Evolutionary conservation across 2,329 filamentous ascomycete genomes (phyloP).

Genomic region (Cordyceps javanica): DNA sequence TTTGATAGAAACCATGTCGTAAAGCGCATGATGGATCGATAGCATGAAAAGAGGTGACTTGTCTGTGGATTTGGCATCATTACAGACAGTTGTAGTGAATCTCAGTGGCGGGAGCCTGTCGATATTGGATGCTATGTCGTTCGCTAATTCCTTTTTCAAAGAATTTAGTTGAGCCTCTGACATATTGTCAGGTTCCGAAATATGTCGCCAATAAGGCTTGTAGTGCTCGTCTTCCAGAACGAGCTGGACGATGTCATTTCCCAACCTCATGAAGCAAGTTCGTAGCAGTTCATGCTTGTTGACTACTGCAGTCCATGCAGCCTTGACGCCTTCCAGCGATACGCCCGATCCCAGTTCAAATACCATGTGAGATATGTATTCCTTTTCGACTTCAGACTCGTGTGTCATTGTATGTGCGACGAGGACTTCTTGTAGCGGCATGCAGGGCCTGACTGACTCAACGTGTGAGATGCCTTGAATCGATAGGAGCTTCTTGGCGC

Average conservation of each 20-base stretch:
- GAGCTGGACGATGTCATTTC: slow-evolving; percentile 26
- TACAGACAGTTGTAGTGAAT: neutral
- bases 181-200: slow-evolving; percentile 6
- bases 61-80: slow-evolving; percentile 17
- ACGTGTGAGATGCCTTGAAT: neutral
- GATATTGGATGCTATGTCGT: neutral
- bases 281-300: slow-evolving; percentile 25
- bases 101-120: neutral
- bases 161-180: slow-evolving; percentile 16
- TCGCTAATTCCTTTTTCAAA: neutral
- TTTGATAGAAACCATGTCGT: slow-evolving; percentile 28
- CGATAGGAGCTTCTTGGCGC: neutral
- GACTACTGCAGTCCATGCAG: slow-evolving; percentile 21
- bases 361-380: slow-evolving; percentile 29
- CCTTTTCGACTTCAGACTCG: slow-evolving; percentile 20
- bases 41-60: slow-evolving; percentile 23
- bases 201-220: neutral
- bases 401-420: slow-evolving; percentile 29
- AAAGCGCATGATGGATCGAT: slow-evolving; percentile 31
- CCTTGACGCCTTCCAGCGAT: slow-evolving; percentile 16
- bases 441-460: slow-evolving; percentile 15
- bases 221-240: slow-evolving; percentile 18
- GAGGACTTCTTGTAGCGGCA: slow-evolving; percentile 16
- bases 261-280: slow-evolving; percentile 24
- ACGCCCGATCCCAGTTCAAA: slow-evolving; percentile 21